Evolutionary conservation across 108 stramenopile species (phyloP).

Genomic region (Cyclotella cryptica): DNA sequence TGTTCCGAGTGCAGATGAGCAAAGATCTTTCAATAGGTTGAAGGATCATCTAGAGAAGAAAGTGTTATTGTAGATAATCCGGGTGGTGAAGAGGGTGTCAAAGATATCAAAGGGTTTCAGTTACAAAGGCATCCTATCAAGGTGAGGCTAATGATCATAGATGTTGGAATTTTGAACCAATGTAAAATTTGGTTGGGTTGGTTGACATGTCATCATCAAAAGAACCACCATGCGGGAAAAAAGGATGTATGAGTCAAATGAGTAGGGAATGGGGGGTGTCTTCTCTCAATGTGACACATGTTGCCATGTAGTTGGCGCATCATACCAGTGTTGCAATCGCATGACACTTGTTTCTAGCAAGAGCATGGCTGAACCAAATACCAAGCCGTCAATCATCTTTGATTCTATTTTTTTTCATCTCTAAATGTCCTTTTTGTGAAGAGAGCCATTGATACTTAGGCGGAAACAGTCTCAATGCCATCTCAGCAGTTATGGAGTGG

Average conservation of each 20-base stretch:
- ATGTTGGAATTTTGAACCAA: no score
- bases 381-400: no score
- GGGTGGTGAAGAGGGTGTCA: slow-evolving; percentile 6
- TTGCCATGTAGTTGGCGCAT: background rate
- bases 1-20: slow-evolving; percentile 61
- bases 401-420: no score
- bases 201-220: background rate
- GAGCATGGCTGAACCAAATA: slow-evolving; percentile 22
- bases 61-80: background rate
- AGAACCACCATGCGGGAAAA: background rate
- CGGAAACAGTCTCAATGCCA: background rate
- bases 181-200: no score
- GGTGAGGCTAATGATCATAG: slow-evolving; percentile 11
- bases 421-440: no score
- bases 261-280: slow-evolving; percentile 37
- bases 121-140: slow-evolving; percentile 69
- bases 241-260: slow-evolving; percentile 26
- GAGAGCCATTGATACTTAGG: no score
- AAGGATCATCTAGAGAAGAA: background rate
- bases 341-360: slow-evolving; percentile 55
- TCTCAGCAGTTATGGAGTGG: background rate
- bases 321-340: slow-evolving; percentile 51
- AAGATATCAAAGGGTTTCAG: slow-evolving; percentile 47
- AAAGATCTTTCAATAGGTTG: slow-evolving; percentile 37
- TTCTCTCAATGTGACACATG: background rate